Evolutionary conservation across 2,329 filamentous ascomycete genomes (phyloP), one percentile per base, ranked within the genome.

Genomic region (Hypoxylon sp.): DNA sequence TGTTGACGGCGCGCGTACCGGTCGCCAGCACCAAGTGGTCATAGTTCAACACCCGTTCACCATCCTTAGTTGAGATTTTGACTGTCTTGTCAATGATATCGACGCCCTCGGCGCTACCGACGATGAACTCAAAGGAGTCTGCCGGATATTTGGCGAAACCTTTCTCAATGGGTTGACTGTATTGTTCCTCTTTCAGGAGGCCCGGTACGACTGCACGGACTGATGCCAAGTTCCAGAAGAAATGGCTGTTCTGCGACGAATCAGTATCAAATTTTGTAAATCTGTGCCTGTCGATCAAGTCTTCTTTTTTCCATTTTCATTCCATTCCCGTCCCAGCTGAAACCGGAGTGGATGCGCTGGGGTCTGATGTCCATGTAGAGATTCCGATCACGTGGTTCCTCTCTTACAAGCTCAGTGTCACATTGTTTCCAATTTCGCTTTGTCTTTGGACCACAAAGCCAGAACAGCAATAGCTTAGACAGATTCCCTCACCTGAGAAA

Each of bases 21-120:
- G 85, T 88, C 14, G 85, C 85, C 40, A 89, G 74, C 42, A 89
- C 83, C 48, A 89, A 81, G 67, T 87, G 83, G 75, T 87, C 84
- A 73, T 88, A 89, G 51, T 72, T 54, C 11, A 85, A 52, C 12
- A 71, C 71, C 36, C 77, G 75, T 58, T 75, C 67, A 26, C 63
- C 73, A 32, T 77, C 76, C n/a, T 70, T 68, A 1, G 71, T 57
- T 16, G 71, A 56, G 18, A 86, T 78, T n/a, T 78, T 77, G 53
- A 85, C 79, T 7, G 79, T 79, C 65, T 81, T 80, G 49, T 75
- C 74, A 14, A 74, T 52, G 2, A 77, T 61, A 63, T 84, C 79
- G 59, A 84, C 74, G 36, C 70, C 72, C 38, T 80, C 78, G 22
- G 82, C 86, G 16, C 78, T 71, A 65, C 85, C 86, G 63, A 86